Percentiles rank a stretch among this genome's conserved stretches.
Conservation (phyloP, 2,329 filamentous ascomycete genomes). For the Capronia epimyces region DNA sequence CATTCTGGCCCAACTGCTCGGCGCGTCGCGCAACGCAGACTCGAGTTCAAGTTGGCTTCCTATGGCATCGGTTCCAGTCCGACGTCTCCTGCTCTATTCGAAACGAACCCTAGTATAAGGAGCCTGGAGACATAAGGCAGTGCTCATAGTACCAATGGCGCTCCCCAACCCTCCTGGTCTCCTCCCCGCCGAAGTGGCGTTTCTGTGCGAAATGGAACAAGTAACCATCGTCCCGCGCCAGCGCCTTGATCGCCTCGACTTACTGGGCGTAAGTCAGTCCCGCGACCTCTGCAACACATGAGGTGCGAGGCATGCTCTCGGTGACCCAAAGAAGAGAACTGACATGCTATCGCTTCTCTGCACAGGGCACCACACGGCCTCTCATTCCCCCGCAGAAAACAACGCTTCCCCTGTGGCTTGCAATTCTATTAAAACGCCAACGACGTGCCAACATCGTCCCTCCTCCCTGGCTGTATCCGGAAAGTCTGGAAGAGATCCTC, state of each 20-base stretch:
- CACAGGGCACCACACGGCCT: conserved; percentile 67
- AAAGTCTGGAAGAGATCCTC: conserved; percentile 71
- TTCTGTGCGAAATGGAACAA: conserved; percentile 95
- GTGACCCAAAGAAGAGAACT: neutral
- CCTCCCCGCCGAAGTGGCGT: conserved; percentile 81
- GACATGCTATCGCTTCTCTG: neutral
- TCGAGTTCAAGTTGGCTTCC: too few species aligned
- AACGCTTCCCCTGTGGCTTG: conserved; percentile 85
- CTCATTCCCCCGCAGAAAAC: conserved; percentile 77
- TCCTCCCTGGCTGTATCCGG: conserved; percentile 77
- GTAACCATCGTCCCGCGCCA: conserved; percentile 90
- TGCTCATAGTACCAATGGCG: conserved; percentile 45
- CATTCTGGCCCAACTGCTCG: neutral
- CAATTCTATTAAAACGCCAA: conserved; percentile 89
- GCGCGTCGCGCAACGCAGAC: neutral
- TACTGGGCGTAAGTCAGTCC: conserved; percentile 67
- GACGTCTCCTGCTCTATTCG: neutral
- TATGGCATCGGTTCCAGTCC: too few species aligned
- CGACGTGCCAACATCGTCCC: conserved; percentile 87
- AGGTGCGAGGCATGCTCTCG: conserved; percentile 14
- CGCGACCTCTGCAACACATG: conserved; percentile 29
- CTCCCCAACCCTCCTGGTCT: conserved; percentile 61
- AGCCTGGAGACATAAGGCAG: neutral
- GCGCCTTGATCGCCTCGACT: conserved; percentile 74
- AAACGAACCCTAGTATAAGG: neutral